A percentile compares a stretch with the other conserved stretches of the same genome.
Evolutionary conservation across 106 monocot species (phyloP).

Genomic region (Apostasia shenzhenica): DNA sequence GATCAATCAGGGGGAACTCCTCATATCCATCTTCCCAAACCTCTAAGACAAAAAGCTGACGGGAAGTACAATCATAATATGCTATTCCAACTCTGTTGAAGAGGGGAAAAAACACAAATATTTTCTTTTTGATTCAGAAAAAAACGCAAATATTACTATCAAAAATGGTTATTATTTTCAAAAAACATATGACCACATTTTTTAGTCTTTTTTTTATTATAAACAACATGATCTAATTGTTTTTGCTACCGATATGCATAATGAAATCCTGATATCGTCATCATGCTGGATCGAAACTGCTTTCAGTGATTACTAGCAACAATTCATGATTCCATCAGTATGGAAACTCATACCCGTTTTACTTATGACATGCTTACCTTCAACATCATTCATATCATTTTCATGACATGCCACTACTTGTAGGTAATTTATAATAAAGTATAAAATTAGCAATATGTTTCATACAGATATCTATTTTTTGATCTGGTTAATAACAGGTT

Average conservation of each 20-base stretch:
- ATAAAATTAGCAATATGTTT: no score
- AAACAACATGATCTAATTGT: background rate
- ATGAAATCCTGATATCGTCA: background rate
- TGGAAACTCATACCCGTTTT: no score
- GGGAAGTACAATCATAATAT: constrained; percentile 69
- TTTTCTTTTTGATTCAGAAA: background rate
- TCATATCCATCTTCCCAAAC: constrained; percentile 83
- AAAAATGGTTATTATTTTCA: background rate
- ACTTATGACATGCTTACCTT: no score
- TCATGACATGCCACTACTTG: no score
- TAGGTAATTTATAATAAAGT: no score
- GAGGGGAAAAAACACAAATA: background rate
- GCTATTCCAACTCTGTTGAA: constrained; percentile 71
- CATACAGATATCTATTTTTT: no score
- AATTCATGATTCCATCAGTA: no score
- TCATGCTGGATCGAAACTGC: background rate
- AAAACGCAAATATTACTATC: background rate
- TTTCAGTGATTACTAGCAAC: no score
- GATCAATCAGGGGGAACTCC: constrained; percentile 80
- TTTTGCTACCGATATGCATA: no score
- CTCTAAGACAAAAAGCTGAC: constrained; percentile 82
- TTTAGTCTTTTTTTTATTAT: background rate
- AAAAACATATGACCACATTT: background rate
- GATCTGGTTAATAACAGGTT: no score
- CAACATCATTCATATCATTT: no score